These are phyloP conservation scores for Exophiala spinifera DNA, from an alignment of 2,329 filamentous ascomycete species.

Conservation along the genomic window DNA sequence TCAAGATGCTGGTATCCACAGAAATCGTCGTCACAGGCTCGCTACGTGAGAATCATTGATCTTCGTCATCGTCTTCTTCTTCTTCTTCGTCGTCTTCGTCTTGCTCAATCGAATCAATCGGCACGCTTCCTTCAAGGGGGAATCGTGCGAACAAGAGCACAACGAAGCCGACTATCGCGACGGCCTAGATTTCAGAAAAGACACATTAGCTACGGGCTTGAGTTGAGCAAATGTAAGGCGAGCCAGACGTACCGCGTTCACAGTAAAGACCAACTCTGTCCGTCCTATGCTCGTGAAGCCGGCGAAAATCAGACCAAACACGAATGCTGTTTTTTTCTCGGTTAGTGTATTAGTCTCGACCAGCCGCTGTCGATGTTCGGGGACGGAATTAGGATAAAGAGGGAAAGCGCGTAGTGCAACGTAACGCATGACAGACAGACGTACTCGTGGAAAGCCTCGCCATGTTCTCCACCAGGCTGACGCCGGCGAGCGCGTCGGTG, in stretches of 20 bases:
- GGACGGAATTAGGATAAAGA: too few species aligned
- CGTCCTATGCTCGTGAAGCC: constrained; percentile 59
- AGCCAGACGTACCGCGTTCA: constrained; percentile 50
- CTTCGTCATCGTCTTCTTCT: neutral
- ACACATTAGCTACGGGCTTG: neutral
- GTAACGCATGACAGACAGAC: neutral
- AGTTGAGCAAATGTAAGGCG: neutral
- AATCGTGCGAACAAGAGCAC: constrained; percentile 28
- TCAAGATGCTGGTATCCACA: too few species aligned
- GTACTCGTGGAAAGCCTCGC: constrained; percentile 58
- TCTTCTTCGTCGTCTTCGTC: neutral
- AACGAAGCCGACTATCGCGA: constrained; percentile 26
- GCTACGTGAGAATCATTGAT: neutral
- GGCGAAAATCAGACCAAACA: constrained; percentile 67
- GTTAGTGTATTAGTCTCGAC: too few species aligned
- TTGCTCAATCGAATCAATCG: neutral
- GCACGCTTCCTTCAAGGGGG: constrained; percentile 23
- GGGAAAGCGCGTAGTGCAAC: too few species aligned
- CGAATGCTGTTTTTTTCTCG: too few species aligned
- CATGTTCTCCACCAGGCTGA: constrained; percentile 68
- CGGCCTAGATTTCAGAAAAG: constrained; percentile 15
- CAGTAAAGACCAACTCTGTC: constrained; percentile 63
- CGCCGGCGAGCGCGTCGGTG: constrained; percentile 64
- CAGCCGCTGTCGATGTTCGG: too few species aligned
- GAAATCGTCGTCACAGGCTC: neutral